Conservation (phyloP, 306 rosid genomes). For the Medicago lupulina region DNA sequence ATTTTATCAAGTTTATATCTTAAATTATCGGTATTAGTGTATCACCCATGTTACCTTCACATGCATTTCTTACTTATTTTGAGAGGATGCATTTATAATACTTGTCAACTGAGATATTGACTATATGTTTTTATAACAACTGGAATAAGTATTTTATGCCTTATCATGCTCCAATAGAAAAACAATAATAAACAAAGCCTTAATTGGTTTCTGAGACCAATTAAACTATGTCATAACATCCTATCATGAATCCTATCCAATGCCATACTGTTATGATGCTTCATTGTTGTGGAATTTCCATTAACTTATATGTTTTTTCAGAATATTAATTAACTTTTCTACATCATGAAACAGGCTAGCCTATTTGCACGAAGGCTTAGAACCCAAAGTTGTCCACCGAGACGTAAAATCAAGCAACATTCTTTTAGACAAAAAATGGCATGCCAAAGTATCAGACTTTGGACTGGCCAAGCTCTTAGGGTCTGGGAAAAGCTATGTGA, state of each 20-base stretch:
- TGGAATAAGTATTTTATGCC: background rate
- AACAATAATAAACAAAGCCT: background rate
- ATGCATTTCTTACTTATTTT: too few relatives aligned
- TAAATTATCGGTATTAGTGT: background rate
- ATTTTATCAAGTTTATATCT: constrained; percentile 22
- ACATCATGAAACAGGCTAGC: constrained; percentile 67
- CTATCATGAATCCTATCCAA: background rate
- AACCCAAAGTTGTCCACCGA: constrained; percentile 98
- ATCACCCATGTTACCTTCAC: background rate
- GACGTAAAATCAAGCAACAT: constrained; percentile 95
- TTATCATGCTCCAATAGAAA: background rate
- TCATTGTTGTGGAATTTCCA: background rate
- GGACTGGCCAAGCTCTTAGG: constrained; percentile 96
- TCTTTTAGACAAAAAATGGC: constrained; percentile 92
- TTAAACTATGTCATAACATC: background rate
- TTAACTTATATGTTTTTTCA: background rate
- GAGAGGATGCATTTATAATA: too few relatives aligned
- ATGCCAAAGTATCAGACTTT: constrained; percentile 90
- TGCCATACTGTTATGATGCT: background rate
- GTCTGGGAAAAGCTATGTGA: constrained; percentile 82
- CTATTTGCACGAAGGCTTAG: constrained; percentile 95
- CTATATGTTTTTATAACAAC: background rate
- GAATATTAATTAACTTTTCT: constrained; percentile 21
- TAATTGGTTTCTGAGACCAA: background rate
- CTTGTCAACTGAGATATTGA: background rate